Evolutionary conservation across 2,329 filamentous ascomycete genomes (phyloP).

Genomic region (Didymella arachidicola): DNA sequence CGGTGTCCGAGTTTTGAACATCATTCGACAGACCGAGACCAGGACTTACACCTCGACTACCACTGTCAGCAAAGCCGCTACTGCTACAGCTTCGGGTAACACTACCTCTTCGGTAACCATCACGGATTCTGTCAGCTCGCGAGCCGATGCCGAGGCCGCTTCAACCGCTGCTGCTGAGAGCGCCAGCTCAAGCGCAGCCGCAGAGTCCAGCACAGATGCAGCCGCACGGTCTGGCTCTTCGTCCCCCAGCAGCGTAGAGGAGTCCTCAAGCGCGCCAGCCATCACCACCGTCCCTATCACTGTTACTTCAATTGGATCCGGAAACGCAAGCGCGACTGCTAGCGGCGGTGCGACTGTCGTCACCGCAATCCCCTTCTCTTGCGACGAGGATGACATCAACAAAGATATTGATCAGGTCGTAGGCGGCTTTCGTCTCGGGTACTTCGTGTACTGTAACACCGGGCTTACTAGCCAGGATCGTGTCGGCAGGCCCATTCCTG

Average conservation of each 20-base stretch:
- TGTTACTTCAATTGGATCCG: not conserved
- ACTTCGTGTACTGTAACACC: conserved; percentile 40
- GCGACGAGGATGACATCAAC: conserved; percentile 27
- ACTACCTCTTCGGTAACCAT: conserved; percentile 1
- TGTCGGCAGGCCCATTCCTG: conserved; percentile 23
- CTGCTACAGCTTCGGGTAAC: not conserved
- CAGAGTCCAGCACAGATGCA: not conserved
- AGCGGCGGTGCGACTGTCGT: conserved; percentile 23
- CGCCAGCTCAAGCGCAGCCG: conserved; percentile 1
- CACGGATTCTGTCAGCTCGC: conserved; percentile 6
- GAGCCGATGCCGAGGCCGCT: not conserved
- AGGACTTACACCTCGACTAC: conserved; percentile 18
- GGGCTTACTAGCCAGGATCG: conserved; percentile 30
- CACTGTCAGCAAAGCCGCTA: conserved; percentile 13
- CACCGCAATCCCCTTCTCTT: conserved; percentile 38
- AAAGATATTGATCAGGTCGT: conserved; percentile 36
- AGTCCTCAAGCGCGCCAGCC: conserved; percentile 3
- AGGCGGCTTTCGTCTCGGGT: conserved; percentile 35
- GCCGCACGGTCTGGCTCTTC: conserved; percentile 2
- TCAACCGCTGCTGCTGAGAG: not conserved
- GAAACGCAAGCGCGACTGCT: conserved; percentile 2
- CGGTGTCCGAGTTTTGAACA: conserved; percentile 22
- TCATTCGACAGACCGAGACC: conserved; percentile 24
- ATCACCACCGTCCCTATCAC: conserved; percentile 7
- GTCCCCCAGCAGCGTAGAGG: conserved; percentile 1